Percentiles rank a stretch among this genome's conserved stretches.
Conservation (phyloP, 2,329 filamentous ascomycete species). For the Talaromyces sp. region DNA sequence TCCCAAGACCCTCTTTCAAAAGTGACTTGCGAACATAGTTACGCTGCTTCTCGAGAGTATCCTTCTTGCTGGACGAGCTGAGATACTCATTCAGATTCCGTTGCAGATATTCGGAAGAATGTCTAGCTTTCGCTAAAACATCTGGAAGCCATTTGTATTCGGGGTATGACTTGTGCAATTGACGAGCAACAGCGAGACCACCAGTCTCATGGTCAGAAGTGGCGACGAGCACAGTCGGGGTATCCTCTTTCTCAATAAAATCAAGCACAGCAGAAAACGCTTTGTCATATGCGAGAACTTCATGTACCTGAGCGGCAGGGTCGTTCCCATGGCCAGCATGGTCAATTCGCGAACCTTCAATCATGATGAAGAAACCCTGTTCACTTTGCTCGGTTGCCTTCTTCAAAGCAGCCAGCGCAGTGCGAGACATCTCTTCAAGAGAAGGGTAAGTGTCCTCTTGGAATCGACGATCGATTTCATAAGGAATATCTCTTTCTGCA, state of each 20-base stretch:
- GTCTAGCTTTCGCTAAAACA: slow-evolving; percentile 73
- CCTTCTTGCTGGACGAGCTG: slow-evolving; percentile 29
- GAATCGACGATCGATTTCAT: slow-evolving; percentile 81
- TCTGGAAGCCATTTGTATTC: slow-evolving; percentile 76
- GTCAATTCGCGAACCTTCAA: slow-evolving; percentile 93
- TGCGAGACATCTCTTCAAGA: slow-evolving; percentile 82
- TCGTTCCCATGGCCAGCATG: slow-evolving; percentile 87
- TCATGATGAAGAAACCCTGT: slow-evolving; percentile 97
- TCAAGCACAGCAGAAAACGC: slow-evolving; percentile 77
- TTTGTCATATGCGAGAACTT: slow-evolving; percentile 92
- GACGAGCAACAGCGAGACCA: slow-evolving; percentile 74
- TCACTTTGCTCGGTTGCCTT: slow-evolving; percentile 77
- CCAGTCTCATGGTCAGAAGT: slow-evolving; percentile 98
- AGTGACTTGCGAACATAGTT: slow-evolving; percentile 65
- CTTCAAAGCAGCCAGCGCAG: slow-evolving; percentile 72
- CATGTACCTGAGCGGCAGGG: slow-evolving; percentile 76
- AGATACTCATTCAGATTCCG: slow-evolving; percentile 59
- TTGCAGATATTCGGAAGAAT: slow-evolving; percentile 66
- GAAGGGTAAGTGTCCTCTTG: slow-evolving; percentile 78
- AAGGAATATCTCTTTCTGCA: slow-evolving; percentile 77
- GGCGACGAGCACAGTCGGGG: slow-evolving; percentile 70
- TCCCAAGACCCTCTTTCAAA: slow-evolving; percentile 66
- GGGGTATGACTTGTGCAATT: slow-evolving; percentile 59
- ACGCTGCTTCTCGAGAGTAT: slow-evolving; percentile 45
- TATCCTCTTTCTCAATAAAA: slow-evolving; percentile 70